Evolutionary conservation across 106 monocot species (phyloP), one percentile per base, ranked within the genome.

Genomic region (Apostasia ramifera): DNA sequence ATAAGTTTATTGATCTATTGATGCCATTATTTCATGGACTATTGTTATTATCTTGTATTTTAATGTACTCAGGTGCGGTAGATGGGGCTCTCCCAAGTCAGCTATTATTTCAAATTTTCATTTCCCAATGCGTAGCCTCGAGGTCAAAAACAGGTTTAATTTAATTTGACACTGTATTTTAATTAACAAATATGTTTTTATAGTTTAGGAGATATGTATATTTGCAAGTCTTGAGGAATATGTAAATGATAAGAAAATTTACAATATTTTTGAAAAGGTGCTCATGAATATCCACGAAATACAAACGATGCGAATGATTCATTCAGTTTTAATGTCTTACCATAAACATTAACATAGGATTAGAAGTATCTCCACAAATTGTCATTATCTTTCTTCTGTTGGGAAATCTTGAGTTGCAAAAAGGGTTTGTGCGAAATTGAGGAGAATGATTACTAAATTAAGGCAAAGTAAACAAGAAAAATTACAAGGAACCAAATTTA

Each of bases 101-200:
- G 72, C 78, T 53, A 26, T 75, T 48, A 68, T 61, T 77, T 49
- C 67, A 46, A 78, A 78, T 68, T 52, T 64, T 78, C 75, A 81
- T 67, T 72, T 75, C 59, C 83, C 83, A 57, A 83, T 83, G 81
- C 83, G 69, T 66, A 81, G 83, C 46, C 70, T 81, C 47, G 83
- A 88, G 76, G 54, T 73, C 57, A 88, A 83, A 69, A 83, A 81
- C 78, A 83, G 80, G 87, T 83, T 70, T 60, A 47, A 14, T 12
- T 52, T 70, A 8, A 40, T 59, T 59, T 59, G 4, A 1, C 39
- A 40, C 15, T 55, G 2, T 14, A 4, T 56, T 15, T 14, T 15
- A 3, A 56, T 14, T 6, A 26, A 26, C 26, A 26, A 26, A 26
- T 26, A 26, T 26, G 26, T 26, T 26, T 26, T 26, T 26, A 26